Evolutionary conservation across 2,329 filamentous ascomycete genomes (phyloP).

Genomic region (Penicillium fuscoglaucum): DNA sequence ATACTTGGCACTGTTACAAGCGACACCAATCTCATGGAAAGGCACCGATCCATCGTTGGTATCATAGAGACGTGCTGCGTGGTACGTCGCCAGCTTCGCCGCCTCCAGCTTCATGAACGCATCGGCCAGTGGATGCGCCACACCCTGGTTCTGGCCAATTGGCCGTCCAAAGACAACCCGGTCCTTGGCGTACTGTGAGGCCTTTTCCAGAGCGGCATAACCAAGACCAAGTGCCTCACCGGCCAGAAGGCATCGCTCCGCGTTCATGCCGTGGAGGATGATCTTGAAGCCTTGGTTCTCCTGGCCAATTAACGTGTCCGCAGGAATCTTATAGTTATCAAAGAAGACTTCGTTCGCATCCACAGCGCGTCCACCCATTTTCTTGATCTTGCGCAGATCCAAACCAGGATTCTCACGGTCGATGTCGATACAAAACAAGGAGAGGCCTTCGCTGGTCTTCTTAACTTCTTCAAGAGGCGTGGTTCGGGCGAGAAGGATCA

Average conservation of each 20-base stretch:
- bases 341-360: slow-evolving; percentile 90
- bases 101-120: slow-evolving; percentile 64
- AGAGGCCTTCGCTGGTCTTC: slow-evolving; percentile 73
- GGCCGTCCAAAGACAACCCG: slow-evolving; percentile 61
- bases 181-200: slow-evolving; percentile 64
- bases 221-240: slow-evolving; percentile 79
- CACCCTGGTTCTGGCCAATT: slow-evolving; percentile 62
- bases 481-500: slow-evolving; percentile 79
- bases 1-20: slow-evolving; percentile 70
- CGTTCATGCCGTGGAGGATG: slow-evolving; percentile 77
- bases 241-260: slow-evolving; percentile 71
- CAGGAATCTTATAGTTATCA: slow-evolving; percentile 70
- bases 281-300: slow-evolving; percentile 79
- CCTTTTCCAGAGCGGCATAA: slow-evolving; percentile 67
- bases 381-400: slow-evolving; percentile 70
- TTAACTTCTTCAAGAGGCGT: slow-evolving; percentile 65
- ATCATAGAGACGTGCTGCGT: slow-evolving; percentile 61
- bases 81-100: slow-evolving; percentile 61
- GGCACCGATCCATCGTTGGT: slow-evolving; percentile 53
- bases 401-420: slow-evolving; percentile 62
- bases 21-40: slow-evolving; percentile 61
- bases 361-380: slow-evolving; percentile 81
- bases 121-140: slow-evolving; percentile 59
- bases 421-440: slow-evolving; percentile 77
- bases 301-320: slow-evolving; percentile 64